Evolutionary conservation across 306 rosid species (phyloP).

Genomic region (Betula pendula): DNA sequence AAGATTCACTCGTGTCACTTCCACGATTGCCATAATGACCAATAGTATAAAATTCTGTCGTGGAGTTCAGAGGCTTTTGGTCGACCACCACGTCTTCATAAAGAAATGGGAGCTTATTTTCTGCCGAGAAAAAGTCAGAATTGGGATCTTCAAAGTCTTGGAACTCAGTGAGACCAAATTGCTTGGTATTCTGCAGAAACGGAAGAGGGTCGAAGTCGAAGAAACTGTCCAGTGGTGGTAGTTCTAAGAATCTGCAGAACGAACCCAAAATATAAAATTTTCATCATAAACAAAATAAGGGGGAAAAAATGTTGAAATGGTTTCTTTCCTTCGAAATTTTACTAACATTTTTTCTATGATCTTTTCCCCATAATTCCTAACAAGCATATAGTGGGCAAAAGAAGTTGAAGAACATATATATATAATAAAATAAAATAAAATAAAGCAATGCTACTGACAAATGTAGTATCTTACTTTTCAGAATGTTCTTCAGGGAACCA

Average conservation of each 20-base stretch:
- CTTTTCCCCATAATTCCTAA: not conserved
- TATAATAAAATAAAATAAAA: not conserved
- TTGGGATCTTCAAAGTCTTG: conserved; percentile 35
- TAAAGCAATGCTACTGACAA: not conserved
- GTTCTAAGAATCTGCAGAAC: conserved; percentile 37
- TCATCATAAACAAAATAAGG: not conserved
- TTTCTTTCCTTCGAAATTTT: not conserved
- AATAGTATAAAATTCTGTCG: not conserved
- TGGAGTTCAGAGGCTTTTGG: conserved; percentile 27
- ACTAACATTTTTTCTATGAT: not conserved
- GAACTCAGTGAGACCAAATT: conserved; percentile 31
- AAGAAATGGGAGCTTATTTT: conserved; percentile 12
- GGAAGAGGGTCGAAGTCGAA: conserved; percentile 16
- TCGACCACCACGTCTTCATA: conserved; percentile 32
- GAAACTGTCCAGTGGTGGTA: conserved; percentile 35
- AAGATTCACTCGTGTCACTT: conserved; percentile 1
- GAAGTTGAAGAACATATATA: not conserved
- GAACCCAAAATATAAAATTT: not conserved
- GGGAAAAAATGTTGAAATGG: too few species aligned
- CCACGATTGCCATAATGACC: not conserved
- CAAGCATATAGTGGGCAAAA: not conserved
- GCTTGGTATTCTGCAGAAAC: conserved; percentile 19
- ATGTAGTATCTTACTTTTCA: conserved; percentile 36
- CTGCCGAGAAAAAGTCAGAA: conserved; percentile 23
- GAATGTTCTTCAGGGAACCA: conserved; percentile 22